Base-by-base conservation (phyloP, 208 protist genomes). In the Leishmania tropica region DNA sequence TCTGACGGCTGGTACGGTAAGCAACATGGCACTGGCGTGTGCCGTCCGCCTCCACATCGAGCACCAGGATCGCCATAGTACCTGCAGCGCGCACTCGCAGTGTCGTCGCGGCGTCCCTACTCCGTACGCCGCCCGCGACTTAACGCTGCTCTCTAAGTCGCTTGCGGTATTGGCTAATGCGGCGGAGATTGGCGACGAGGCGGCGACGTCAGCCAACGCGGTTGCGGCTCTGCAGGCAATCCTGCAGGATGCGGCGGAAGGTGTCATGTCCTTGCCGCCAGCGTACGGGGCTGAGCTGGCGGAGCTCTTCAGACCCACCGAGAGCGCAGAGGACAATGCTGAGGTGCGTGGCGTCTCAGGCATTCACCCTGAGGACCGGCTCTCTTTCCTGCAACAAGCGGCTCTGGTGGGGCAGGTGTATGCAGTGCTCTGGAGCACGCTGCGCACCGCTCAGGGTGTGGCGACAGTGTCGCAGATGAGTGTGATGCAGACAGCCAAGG, bases 221-320 rank as follows among this genome's bases (percentile, higher is more conserved):
- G 76, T 96, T 45, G 90, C 93, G 21, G 90, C 88, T n/a, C 82
- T 96, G 51, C 87, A 95, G 68, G 83, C 83, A 3, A 76, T 96
- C 8, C 74, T 96, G 75, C 56, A 79, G 21, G 88, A 91, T 51
- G 83, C 85, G 15, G 81, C 80, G 19, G 84, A 87, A 68, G 83
- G 77, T 73, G 76, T 95, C 7, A 58, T 81, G 54, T 62, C 75
- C 31, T 48, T 95, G 70, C 75, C 86, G 24, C 10, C 7, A 0
- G 78, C 79, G 21, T 87, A 88, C 81, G 70, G 64, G 58, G 60
- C 35, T 10, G 81, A 80, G 31, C 76, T 92, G 21, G 80, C 80
- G 6, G 81, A 88, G 71, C 82, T 92, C 17, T 92, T 92, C 75
- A 68, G 64, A 31, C 83, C 88, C 0, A 85, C 86, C 15, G 81